phyloP scores from a whole-genome alignment of 2,329 filamentous ascomycete genomes.

The Colletotrichum tropicale region DNA sequence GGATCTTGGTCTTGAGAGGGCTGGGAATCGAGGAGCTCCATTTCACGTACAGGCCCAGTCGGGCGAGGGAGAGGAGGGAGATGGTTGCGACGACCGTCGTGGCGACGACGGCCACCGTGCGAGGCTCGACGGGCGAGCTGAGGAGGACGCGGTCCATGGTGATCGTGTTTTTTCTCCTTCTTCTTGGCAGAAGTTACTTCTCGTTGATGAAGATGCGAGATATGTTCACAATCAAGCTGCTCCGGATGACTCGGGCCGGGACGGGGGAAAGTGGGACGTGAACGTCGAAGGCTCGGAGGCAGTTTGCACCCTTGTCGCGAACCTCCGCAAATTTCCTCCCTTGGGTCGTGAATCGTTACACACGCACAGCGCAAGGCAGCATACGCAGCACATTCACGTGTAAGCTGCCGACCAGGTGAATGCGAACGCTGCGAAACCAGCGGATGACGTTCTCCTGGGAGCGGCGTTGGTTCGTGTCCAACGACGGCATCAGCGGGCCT shows the following conservation, averaged over 20 bases:
- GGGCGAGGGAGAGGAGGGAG: conserved; percentile 38
- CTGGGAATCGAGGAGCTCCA: conserved; percentile 44
- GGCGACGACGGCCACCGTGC: conserved; percentile 36
- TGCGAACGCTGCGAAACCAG: not conserved
- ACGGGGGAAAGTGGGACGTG: not conserved
- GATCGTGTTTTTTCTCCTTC: not conserved
- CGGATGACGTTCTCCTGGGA: not conserved
- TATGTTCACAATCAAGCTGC: not conserved
- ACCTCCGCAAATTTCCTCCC: not conserved
- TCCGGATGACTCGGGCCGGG: not conserved
- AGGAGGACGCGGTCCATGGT: conserved; percentile 34
- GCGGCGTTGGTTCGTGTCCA: not conserved
- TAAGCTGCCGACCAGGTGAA: not conserved
- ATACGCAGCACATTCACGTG: not conserved
- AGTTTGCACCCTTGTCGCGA: not conserved
- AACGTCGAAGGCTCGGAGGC: not conserved
- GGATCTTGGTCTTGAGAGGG: conserved; percentile 47
- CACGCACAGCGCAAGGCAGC: not conserved
- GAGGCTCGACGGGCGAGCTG: conserved; percentile 25
- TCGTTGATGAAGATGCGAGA: not conserved
- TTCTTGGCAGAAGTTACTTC: not conserved
- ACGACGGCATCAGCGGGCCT: not conserved
- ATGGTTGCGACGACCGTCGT: conserved; percentile 47
- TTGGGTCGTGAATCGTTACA: not conserved
- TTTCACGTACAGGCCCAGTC: conserved; percentile 43